These are phyloP conservation scores for Coniochaeta sp. DNA, from an alignment of 2,329 filamentous ascomycete genomes.

Conservation along the genomic window DNA sequence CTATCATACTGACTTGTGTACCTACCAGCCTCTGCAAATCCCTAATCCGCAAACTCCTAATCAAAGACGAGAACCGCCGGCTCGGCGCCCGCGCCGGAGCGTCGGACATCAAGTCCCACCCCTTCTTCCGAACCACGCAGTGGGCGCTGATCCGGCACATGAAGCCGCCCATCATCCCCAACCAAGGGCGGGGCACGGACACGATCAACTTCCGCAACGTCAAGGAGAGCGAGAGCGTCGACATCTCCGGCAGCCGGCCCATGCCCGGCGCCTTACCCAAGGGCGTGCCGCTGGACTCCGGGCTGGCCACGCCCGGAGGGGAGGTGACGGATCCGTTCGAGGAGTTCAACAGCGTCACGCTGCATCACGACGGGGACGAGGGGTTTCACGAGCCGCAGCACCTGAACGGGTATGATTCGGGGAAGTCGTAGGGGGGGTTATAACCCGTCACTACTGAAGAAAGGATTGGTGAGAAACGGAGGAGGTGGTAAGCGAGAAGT, in stretches of 20 bases:
- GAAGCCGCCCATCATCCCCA: conserved; percentile 95
- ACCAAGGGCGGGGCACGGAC: conserved; percentile 83
- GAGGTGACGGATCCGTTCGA: conserved; percentile 85
- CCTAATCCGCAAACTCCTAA: conserved; percentile 88
- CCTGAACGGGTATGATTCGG: conserved; percentile 15
- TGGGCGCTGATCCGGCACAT: conserved; percentile 96
- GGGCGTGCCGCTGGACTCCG: conserved; percentile 81
- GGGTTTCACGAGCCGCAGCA: conserved; percentile 26
- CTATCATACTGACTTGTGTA: neutral
- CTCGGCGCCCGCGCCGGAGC: conserved; percentile 91
- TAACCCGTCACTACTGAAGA: neutral
- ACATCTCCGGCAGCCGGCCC: conserved; percentile 59
- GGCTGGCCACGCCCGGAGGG: conserved; percentile 74
- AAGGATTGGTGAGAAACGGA: neutral
- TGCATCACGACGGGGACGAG: conserved; percentile 93
- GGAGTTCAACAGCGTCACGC: conserved; percentile 96
- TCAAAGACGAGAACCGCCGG: conserved; percentile 94
- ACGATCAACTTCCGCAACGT: conserved; percentile 97
- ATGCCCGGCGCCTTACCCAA: conserved; percentile 44
- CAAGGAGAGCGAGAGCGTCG: conserved; percentile 93
- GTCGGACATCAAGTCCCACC: conserved; percentile 91
- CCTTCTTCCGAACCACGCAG: conserved; percentile 92
- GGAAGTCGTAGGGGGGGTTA: neutral
- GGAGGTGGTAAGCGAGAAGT: too few relatives aligned
- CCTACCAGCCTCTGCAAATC: conserved; percentile 79